Evolutionary conservation across 1,284 basidiomycete genomes (phyloP), one percentile per base, ranked within the genome.

Genomic region (Leccinum subspadiceum): DNA sequence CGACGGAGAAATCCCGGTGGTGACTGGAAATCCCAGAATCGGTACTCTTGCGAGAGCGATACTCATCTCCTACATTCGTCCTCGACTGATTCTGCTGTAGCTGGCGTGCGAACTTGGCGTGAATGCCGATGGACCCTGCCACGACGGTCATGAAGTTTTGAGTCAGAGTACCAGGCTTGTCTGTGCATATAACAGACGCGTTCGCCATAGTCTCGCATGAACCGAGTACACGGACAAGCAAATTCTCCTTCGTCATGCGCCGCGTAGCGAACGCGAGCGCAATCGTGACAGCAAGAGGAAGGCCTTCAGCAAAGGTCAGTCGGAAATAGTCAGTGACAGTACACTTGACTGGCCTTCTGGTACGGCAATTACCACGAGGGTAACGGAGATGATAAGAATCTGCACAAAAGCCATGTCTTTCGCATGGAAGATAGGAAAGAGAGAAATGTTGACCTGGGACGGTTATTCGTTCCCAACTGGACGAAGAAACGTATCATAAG

Each of bases 131-230:
- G 29, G 94, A 94, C 41, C 96, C 96, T 13, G 96, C 95, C 55
- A 99, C 96, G 68, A 99, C 91, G 15, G 88, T 86, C 96, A 99
- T 99, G 69, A 81, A 81, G 79, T 98, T 98, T 72, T 94, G 91
- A 0, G 96, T 98, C 26, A 95, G 86, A 6, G 94, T 92, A 53
- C 93, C 93, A 1, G 95, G 96, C 80, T 98, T 98, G 80, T 97
- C 94, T 20, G 95, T 98, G 78, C 95, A 98, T 29, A 98, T 85
- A 63, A 98, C 96, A 22, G 91, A 96, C 12, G 95, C 93, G 72
- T 98, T 98, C 35, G 93, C 96, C 96, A 98, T 99, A 6, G 94
- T 98, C 80, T 98, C 96, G 76, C 96, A 99, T 26, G 94, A 94
- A 12, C 94, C 92, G 37, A 99, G 85, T 2, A 98, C 90, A 64